Percentiles rank a stretch among this genome's conserved stretches.
Evolutionary conservation across 2,329 filamentous ascomycete genomes (phyloP).

Genomic region (Penicillium rolfsii): DNA sequence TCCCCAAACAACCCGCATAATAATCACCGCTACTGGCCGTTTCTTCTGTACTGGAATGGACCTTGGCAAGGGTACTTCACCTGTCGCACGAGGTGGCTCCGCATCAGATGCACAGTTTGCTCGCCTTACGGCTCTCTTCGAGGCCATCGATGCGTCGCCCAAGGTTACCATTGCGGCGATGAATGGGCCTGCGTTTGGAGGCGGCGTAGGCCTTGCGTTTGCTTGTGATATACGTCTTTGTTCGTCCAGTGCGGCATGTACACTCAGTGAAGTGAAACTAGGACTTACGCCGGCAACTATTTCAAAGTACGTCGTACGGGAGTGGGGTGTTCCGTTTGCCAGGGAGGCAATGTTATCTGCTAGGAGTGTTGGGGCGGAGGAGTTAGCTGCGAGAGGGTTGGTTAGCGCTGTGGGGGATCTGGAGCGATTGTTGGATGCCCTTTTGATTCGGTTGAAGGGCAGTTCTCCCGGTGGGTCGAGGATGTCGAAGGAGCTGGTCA

Average conservation of each 20-base stretch:
- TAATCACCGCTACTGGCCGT: slow-evolving; percentile 42
- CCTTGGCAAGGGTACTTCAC: slow-evolving; percentile 29
- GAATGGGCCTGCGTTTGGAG: slow-evolving; percentile 50
- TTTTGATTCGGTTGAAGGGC: slow-evolving; percentile 27
- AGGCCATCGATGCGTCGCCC: slow-evolving; percentile 44
- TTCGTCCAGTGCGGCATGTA: slow-evolving; percentile 25
- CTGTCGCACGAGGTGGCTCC: slow-evolving; percentile 24
- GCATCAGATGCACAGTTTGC: slow-evolving; percentile 28
- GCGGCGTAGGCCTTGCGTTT: slow-evolving; percentile 51
- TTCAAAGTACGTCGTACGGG: slow-evolving; percentile 46
- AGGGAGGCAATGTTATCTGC: slow-evolving; percentile 46
- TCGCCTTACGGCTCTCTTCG: slow-evolving; percentile 37
- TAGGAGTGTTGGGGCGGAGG: slow-evolving; percentile 31
- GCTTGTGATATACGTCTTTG: slow-evolving; percentile 46
- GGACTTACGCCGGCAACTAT: slow-evolving; percentile 46
- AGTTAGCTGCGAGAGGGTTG: slow-evolving; percentile 32
- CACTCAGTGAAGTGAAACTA: slow-evolving; percentile 48
- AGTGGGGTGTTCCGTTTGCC: slow-evolving; percentile 44
- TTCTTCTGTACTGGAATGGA: slow-evolving; percentile 52
- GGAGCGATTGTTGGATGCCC: slow-evolving; percentile 27
- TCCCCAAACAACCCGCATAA: slow-evolving; percentile 39
- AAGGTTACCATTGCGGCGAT: slow-evolving; percentile 49
- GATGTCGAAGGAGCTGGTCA: slow-evolving; percentile 42
- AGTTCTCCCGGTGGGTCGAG: slow-evolving; percentile 36
- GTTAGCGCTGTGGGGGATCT: slow-evolving; percentile 26